Base-by-base conservation (phyloP, 2,329 filamentous ascomycete species). In the Leptodontidium sp. region DNA sequence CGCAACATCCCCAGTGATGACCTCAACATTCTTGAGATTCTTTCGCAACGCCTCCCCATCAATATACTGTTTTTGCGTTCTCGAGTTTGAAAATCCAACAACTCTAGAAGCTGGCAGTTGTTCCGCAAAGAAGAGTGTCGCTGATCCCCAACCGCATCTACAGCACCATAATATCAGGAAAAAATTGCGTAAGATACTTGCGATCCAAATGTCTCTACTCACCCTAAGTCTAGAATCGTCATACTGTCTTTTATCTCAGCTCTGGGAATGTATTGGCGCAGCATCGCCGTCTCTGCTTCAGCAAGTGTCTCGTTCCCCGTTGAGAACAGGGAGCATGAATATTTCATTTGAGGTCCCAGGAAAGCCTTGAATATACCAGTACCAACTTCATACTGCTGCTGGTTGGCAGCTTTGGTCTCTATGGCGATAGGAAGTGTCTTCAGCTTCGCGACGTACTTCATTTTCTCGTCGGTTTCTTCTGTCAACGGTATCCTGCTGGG, bases 381-480 rank as follows among this genome's bases (percentile, higher is more conserved):
- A 50, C 88, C 88, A 53, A 92, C 90, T 79, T 92, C 90, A 75
- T 93, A 92, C 78, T 92, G 90, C 82, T 92, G 90, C 74, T 85
- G 81, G 77, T 92, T 92, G 29, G 90, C 90, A 2, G 84, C 81
- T 4, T 82, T 84, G 0, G 89, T 91, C 77, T 90, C 87, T 72
- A 92, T 85, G 24, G 90, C 90, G 71, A 92, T 91, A 11, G 89
- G 89, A 38, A 85, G 82, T 15, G 80, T 82, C 21, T 87, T 84
- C n/a, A 91, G 82, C 4, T 83, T 78, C 61, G 86, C 81, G 12
- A 92, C 83, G 76, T 90, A 92, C 26, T 80, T 80, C 85, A 90
- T 89, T 78, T 92, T 92, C 66, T 83, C 83, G 66, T 84, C 82
- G 68, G 86, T 86, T 14, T 82, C 84, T 29, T 83, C 82, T 64